These are phyloP conservation scores for Pyrenophora seminiperda DNA, from an alignment of 2,329 filamentous ascomycete genomes.

Conservation along the genomic window DNA sequence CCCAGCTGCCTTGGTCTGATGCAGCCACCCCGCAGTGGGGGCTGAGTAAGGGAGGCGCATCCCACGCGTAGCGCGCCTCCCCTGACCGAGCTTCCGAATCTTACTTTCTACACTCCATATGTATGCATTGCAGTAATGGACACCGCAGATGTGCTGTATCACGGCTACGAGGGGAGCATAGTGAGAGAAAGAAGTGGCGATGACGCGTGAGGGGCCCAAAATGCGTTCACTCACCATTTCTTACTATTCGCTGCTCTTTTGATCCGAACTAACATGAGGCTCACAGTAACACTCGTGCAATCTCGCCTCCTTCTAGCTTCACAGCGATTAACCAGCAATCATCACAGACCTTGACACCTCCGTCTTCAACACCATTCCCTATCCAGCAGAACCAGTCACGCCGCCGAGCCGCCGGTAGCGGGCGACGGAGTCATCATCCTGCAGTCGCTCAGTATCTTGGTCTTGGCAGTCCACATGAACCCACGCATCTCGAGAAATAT, in stretches of 20 bases:
- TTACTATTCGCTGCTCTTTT: conserved; percentile 3
- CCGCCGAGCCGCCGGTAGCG: conserved; percentile 1
- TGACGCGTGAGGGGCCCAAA: conserved; percentile 33
- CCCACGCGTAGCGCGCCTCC: conserved; percentile 8
- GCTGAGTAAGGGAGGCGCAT: conserved; percentile 25
- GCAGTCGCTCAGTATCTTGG: conserved; percentile 39
- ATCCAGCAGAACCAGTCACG: conserved; percentile 8
- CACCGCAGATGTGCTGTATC: conserved; percentile 3
- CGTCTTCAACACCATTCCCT: conserved; percentile 10
- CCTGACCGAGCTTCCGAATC: not conserved
- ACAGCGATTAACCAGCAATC: conserved; percentile 34
- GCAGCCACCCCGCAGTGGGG: conserved; percentile 29
- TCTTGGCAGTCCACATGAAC: conserved; percentile 24
- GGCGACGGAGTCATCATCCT: conserved; percentile 26
- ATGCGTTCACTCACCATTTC: conserved; percentile 15
- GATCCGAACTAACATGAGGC: conserved; percentile 7
- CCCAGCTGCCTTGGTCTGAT: conserved; percentile 27
- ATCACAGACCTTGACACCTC: conserved; percentile 16
- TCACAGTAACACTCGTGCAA: conserved; percentile 2
- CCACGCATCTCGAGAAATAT: conserved; percentile 25
- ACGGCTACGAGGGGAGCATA: conserved; percentile 6
- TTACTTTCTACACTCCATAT: not conserved
- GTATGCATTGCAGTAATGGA: conserved; percentile 5
- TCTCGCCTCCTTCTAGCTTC: conserved; percentile 22
- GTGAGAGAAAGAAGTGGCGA: conserved; percentile 14